Percentiles rank a stretch among this genome's conserved stretches.
Conservation (phyloP, 345 rosid genomes). For the Eutrema japonicum region DNA sequence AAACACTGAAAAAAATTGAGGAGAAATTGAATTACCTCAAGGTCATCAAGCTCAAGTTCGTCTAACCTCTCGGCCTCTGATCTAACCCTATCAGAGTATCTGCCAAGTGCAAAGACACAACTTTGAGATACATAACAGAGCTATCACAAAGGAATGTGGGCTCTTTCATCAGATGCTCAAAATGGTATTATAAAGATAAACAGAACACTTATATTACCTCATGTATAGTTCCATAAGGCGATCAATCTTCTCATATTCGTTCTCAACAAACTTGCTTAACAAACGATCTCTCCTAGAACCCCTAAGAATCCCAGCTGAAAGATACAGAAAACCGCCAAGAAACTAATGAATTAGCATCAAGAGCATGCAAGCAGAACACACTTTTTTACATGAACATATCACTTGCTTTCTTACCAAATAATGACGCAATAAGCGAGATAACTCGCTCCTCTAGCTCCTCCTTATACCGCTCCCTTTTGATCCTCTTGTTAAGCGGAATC, state of each 20-base stretch:
- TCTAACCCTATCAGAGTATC: constrained; percentile 82
- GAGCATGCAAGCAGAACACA: neutral
- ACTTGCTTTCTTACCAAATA: constrained; percentile 85
- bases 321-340: constrained; percentile 20
- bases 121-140: neutral
- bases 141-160: neutral
- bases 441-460: constrained; percentile 93
- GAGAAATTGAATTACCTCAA: constrained; percentile 62
- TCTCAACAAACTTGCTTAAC: constrained; percentile 91
- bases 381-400: constrained; percentile 24
- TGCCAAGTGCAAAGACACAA: constrained; percentile 40
- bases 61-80: constrained; percentile 74
- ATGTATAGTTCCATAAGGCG: constrained; percentile 90
- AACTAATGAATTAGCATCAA: constrained; percentile 24
- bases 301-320: constrained; percentile 83
- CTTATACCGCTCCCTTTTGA: constrained; percentile 78
- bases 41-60: constrained; percentile 79
- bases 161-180: constrained; percentile 10
- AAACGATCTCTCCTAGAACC: constrained; percentile 92
- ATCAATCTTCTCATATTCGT: constrained; percentile 95
- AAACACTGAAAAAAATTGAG: neutral
- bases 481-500: constrained; percentile 91
- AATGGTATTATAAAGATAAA: neutral
- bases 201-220: constrained; percentile 52
- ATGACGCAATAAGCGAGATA: constrained; percentile 78